Evolutionary conservation across 345 rosid genomes (phyloP).

Genomic region (Anacardium occidentale): DNA sequence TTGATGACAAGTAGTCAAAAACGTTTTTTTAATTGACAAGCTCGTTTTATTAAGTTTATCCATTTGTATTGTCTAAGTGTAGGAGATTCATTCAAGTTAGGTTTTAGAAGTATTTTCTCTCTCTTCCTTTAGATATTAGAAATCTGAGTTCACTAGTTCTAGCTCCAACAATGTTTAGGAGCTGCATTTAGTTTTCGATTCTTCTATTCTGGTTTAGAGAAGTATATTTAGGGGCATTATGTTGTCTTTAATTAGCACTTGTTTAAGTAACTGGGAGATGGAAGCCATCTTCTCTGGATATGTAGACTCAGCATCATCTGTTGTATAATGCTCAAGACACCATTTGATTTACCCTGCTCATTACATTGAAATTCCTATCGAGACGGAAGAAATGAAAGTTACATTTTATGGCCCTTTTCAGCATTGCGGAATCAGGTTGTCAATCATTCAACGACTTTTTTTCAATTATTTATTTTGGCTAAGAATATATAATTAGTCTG

Average conservation of each 20-base stretch:
- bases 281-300: neutral
- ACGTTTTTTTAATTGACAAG: neutral
- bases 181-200: constrained; percentile 15
- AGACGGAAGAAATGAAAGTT: neutral
- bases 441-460: neutral
- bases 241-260: neutral
- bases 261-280: neutral
- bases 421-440: neutral
- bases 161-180: constrained; percentile 6
- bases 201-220: constrained; percentile 10
- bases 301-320: neutral
- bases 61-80: neutral
- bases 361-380: neutral
- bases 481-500: neutral
- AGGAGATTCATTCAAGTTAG: constrained; percentile 14
- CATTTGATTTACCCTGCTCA: neutral
- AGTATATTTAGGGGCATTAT: constrained; percentile 3
- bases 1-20: neutral
- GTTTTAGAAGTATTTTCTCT: constrained; percentile 1
- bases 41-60: constrained; percentile 17
- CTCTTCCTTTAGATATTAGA: neutral
- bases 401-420: too few species aligned
- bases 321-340: neutral
- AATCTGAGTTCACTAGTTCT: constrained; percentile 6
- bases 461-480: constrained; percentile 1